Conservation (phyloP, 2,329 filamentous ascomycete species). For the Stromatinia cepivora region DNA sequence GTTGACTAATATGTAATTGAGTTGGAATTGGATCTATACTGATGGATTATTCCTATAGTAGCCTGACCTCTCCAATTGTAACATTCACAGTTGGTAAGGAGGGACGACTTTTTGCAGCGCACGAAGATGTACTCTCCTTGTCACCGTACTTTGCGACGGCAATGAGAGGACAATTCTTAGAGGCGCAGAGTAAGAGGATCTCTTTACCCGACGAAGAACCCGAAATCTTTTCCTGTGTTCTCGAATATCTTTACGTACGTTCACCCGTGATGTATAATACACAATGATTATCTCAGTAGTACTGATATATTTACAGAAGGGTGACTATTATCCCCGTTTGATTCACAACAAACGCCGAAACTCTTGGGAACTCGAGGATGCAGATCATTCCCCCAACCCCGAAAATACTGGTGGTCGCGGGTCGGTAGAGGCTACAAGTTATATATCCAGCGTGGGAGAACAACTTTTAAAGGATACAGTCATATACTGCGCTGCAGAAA, state of each 20-base stretch:
- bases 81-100: conserved; percentile 83
- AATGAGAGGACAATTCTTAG: conserved; percentile 71
- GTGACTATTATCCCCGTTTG: conserved; percentile 70
- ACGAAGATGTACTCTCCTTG: conserved; percentile 86
- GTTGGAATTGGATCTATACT: conserved; percentile 14
- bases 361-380: conserved; percentile 87
- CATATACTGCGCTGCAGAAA: conserved; percentile 89
- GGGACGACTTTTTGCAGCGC: conserved; percentile 87
- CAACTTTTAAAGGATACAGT: conserved; percentile 87
- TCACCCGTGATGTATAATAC: background rate
- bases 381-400: conserved; percentile 55
- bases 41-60: conserved; percentile 31
- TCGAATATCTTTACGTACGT: conserved; percentile 82
- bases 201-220: conserved; percentile 77
- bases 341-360: conserved; percentile 81
- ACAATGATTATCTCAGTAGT: background rate
- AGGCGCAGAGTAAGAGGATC: conserved; percentile 74
- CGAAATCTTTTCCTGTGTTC: conserved; percentile 87
- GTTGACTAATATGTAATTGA: conserved; percentile 15
- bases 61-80: conserved; percentile 68
- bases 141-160: conserved; percentile 80
- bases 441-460: conserved; percentile 71
- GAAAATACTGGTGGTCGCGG: conserved; percentile 58
- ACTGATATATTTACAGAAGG: conserved; percentile 33
- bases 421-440: conserved; percentile 74